phyloP scores from a whole-genome alignment of 768 basidiomycete genomes.

The Leccinum obscurum region DNA sequence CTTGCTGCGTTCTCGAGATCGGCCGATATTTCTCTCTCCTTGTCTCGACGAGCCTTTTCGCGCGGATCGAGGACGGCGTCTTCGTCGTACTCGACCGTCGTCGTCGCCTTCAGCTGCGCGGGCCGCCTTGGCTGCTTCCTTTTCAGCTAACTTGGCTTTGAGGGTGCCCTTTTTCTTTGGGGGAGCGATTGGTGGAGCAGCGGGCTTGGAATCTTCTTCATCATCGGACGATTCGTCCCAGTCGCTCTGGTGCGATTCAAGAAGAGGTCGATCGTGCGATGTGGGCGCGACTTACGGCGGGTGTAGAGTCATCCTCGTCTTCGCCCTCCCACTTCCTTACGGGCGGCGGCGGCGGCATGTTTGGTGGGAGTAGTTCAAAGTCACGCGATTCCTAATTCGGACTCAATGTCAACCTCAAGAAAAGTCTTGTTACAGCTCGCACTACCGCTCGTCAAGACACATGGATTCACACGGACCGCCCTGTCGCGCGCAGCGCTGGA shows the following conservation, averaged over 20 bases:
- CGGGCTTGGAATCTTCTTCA: constrained; percentile 58
- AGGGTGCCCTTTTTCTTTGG: constrained; percentile 92
- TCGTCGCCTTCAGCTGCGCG: constrained; percentile 34
- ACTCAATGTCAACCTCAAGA: constrained; percentile 16
- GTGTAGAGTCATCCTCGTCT: constrained; percentile 80
- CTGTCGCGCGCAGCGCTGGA: constrained; percentile 63
- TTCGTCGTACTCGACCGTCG: constrained; percentile 59
- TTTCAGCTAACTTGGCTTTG: constrained; percentile 91
- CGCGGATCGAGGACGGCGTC: constrained; percentile 78
- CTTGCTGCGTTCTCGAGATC: constrained; percentile 86
- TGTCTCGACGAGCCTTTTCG: constrained; percentile 74
- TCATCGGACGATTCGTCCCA: constrained; percentile 89
- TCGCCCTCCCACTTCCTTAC: constrained; percentile 84
- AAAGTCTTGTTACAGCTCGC: constrained; percentile 55
- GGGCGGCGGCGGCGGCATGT: constrained; percentile 13
- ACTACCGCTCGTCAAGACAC: constrained; percentile 57
- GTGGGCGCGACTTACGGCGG: constrained; percentile 56
- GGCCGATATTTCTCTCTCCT: constrained; percentile 79
- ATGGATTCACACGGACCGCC: constrained; percentile 76
- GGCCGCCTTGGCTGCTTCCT: constrained; percentile 73
- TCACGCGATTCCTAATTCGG: constrained; percentile 3
- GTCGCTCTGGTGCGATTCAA: constrained; percentile 63
- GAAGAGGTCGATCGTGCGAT: neutral
- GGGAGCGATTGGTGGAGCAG: constrained; percentile 54
- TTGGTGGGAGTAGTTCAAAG: neutral